Evolutionary conservation across 2,329 filamentous ascomycete species (phyloP), one percentile per base, ranked within the genome.

Genomic region (Phoma sp.): DNA sequence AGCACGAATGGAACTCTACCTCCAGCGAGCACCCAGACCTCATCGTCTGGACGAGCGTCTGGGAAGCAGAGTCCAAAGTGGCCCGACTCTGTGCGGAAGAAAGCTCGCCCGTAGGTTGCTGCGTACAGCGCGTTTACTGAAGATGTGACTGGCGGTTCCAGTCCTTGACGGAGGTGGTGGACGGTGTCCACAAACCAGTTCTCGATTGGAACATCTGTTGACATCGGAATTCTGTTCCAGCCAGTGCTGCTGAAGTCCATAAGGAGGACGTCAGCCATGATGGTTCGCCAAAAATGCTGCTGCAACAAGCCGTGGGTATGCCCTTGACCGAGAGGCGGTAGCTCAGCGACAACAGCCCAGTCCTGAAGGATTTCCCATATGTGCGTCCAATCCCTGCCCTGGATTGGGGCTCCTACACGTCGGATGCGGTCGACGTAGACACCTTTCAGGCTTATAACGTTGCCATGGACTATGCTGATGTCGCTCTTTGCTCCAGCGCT

Each of bases 11-110:
- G 50, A 22, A 52, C 36, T 9, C 40, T 46, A 0, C 41, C 43
- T 25, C 43, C 50, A 6, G 50, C 50, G 29, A 52, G 29, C 22
- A 52, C 43, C 50, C 50, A 52, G 4, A 52, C 37, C 29, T 51
- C 41, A n/a, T 51, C 49, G 8, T 36, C 49, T 1, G 22, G 27
- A 19, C 13, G 17, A 12, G 49, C 12, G 17, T 51, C 35, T 9
- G 49, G 49, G n/a, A 45, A 51, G 22, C 49, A 51, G 6, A 51
- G 17, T 24, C 41, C 41, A 17, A 45, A 10, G 29, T 40, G 10
- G 6, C 41, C 41, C 2, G 17, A 27, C 22, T 27, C 24, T 5
- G 41, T 51, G 10, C 19, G 21, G 17, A 45, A 51, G 22, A 45
- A 51, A 15, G 27, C 17, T 1, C 49, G 35, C 1, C 41, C 36